Base-by-base conservation (phyloP, 2,329 filamentous ascomycete species). In the Nemania diffusa region DNA sequence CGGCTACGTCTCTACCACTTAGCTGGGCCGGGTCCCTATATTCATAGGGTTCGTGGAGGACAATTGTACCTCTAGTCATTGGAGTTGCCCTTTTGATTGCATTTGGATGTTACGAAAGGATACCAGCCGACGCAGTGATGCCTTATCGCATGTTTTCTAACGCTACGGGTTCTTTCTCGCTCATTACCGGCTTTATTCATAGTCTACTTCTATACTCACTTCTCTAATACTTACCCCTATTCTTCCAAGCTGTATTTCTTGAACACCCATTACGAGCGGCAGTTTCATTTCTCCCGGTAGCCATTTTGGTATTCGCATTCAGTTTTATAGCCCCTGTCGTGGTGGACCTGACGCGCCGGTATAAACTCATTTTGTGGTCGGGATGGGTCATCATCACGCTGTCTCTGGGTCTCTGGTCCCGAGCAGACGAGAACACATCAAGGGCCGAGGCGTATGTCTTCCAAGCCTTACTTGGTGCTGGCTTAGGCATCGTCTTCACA, bases 21-120 rank as follows among this genome's bases (percentile, higher is more conserved):
- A 64, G 53, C 24, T 73, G 68, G 69, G 90, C 89, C 13, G 90
- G 89, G 40, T 83, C 91, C 7, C 86, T 89, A 79, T 92, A 90
- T 73, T 73, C 83, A 0, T 92, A 90, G 90, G 75, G 79, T 46
- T 88, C 84, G 3, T 91, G 86, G 83, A 82, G 84, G 1, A 90
- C 88, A 0, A 78, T 92, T 2, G 82, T 90, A 0, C 90, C 90
- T 0, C 77, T 65, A 15, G 37, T 88, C 3, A 44, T 91, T 8
- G 89, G 89, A 1, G 73, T 79, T 0, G 76, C 79, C 0, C 84
- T 86, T 1, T 76, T 92, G 3, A 71, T 84, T 2, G 79, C 72
- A 6, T 89, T 89, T 72, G 79, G 82, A 11, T 77, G 84, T 26
- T 90, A 86, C 71, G 88, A 91, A 75, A 81, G 79, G 56, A 76